Percentiles rank a stretch among this genome's conserved stretches.
These are phyloP conservation scores for Gracilaria vermiculophylla DNA, from an alignment of 23 red algal species.

Conservation along the genomic window DNA sequence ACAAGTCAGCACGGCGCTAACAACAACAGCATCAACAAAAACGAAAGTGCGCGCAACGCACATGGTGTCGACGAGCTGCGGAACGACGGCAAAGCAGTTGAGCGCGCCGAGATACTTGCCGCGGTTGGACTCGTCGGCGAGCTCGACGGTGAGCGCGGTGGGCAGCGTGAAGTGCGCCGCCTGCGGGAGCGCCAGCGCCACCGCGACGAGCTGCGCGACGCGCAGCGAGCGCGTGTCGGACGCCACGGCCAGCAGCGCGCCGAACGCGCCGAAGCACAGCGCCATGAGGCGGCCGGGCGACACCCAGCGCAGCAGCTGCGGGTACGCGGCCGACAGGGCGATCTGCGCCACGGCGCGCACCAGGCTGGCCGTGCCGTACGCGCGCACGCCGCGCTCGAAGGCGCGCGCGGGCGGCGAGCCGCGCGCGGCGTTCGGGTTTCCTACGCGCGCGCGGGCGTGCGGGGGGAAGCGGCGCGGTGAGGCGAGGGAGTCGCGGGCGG, in stretches of 20 bases:
- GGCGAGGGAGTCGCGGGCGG: background rate
- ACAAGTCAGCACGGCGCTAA: background rate
- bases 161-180: conserved; percentile 55
- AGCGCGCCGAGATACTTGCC: conserved; percentile 60
- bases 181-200: conserved; percentile 15
- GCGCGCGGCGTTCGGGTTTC: conserved; percentile 27
- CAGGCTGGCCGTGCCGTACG: conserved; percentile 48
- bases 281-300: conserved; percentile 23
- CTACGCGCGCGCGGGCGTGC: background rate
- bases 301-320: conserved; percentile 4
- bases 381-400: conserved; percentile 45
- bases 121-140: conserved; percentile 34
- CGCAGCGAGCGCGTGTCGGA: background rate
- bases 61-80: conserved; percentile 65
- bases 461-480: background rate
- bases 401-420: background rate
- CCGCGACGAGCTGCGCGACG: background rate
- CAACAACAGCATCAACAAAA: no score
- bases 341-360: conserved; percentile 32
- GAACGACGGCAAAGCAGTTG: conserved; percentile 56
- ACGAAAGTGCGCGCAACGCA: background rate
- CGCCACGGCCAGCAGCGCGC: background rate
- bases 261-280: conserved; percentile 43
- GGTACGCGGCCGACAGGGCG: conserved; percentile 44
- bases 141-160: conserved; percentile 39